phyloP scores from a whole-genome alignment of 306 rosid genomes.

The Citrullus amarus region DNA sequence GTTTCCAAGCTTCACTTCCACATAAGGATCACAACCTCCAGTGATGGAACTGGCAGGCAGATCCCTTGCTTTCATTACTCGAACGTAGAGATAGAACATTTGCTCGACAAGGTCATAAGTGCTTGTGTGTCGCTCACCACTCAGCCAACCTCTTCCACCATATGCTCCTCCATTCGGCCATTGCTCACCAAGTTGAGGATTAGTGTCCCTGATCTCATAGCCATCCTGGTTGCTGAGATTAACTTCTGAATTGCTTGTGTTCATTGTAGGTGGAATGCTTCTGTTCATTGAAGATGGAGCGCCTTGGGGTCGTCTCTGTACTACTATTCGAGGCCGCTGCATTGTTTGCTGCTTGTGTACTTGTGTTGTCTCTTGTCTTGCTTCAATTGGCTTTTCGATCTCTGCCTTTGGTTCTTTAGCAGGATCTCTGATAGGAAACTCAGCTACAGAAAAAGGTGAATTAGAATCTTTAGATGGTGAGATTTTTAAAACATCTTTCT shows the following conservation, averaged over 20 bases:
- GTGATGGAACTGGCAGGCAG: slow-evolving; percentile 54
- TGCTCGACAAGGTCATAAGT: slow-evolving; percentile 90
- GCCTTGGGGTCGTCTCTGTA: slow-evolving; percentile 45
- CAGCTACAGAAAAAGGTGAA: slow-evolving; percentile 13
- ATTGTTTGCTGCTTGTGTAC: slow-evolving; percentile 35
- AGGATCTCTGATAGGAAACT: slow-evolving; percentile 1
- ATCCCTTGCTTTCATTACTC: slow-evolving; percentile 69
- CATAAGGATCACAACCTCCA: slow-evolving; percentile 79
- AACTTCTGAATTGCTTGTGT: slow-evolving; percentile 22
- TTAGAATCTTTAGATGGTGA: neutral
- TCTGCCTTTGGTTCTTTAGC: slow-evolving; percentile 18
- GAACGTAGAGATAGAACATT: slow-evolving; percentile 66
- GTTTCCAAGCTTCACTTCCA: slow-evolving; percentile 82
- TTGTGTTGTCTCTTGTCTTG: slow-evolving; percentile 6
- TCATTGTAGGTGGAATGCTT: slow-evolving; percentile 13
- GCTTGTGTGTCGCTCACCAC: slow-evolving; percentile 50
- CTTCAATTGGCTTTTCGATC: slow-evolving; percentile 13
- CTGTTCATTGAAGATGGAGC: slow-evolving; percentile 28
- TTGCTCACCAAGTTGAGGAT: slow-evolving; percentile 65
- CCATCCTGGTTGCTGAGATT: slow-evolving; percentile 30
- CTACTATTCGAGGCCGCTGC: slow-evolving; percentile 34
- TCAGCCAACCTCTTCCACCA: slow-evolving; percentile 71
- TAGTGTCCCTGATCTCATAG: slow-evolving; percentile 58
- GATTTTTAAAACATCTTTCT: slow-evolving; percentile 6
- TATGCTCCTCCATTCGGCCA: slow-evolving; percentile 54